A percentile compares a stretch with the other conserved stretches of the same genome.
Evolutionary conservation across 345 rosid species (phyloP).

Genomic region (Gossypium mustelinum): DNA sequence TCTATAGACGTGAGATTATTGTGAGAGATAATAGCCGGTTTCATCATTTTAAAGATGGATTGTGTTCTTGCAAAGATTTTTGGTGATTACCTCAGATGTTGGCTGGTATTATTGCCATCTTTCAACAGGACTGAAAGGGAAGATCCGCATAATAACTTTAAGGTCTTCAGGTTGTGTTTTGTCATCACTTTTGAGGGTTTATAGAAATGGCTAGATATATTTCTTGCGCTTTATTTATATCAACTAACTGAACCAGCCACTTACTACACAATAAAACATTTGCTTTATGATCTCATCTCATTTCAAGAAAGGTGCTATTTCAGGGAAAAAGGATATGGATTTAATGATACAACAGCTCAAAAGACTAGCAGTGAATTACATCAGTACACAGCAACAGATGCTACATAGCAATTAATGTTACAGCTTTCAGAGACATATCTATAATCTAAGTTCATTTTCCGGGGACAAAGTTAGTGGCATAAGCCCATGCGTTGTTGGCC

Average conservation of each 20-base stretch:
- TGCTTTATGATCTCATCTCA: too few species aligned
- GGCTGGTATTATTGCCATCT: neutral
- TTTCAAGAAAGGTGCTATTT: neutral
- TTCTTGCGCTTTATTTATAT: neutral
- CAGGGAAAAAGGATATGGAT: neutral
- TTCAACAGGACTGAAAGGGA: neutral
- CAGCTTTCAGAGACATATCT: neutral
- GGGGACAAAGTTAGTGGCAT: neutral
- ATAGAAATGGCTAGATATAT: neutral
- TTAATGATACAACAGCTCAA: neutral
- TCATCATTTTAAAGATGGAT: too few species aligned
- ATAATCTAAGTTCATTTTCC: neutral
- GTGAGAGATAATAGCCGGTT: too few species aligned
- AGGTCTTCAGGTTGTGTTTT: neutral
- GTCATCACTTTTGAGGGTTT: neutral
- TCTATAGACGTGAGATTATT: slow-evolving; percentile 18
- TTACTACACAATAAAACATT: too few species aligned
- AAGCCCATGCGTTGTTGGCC: neutral
- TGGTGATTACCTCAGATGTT: slow-evolving; percentile 27
- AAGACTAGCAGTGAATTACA: slow-evolving; percentile 2
- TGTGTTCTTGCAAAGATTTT: slow-evolving; percentile 35
- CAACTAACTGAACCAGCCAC: neutral
- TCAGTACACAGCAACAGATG: neutral
- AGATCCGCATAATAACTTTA: neutral
- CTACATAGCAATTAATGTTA: slow-evolving; percentile 7